Base-by-base conservation (phyloP, 257 asterid genomes). In the Solanum ossicruentum region DNA sequence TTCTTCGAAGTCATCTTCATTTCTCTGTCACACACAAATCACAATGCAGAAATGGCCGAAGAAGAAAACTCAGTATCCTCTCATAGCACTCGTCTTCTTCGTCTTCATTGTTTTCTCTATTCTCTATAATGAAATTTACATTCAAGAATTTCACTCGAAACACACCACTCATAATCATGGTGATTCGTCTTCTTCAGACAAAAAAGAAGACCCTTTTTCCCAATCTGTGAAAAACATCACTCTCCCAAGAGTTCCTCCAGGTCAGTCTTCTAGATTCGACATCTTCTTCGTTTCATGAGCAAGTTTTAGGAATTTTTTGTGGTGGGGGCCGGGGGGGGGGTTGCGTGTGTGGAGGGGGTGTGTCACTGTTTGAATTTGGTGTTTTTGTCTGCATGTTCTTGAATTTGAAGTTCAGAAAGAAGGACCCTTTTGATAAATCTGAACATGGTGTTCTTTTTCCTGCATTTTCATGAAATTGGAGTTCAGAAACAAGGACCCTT, bases 21-120 rank as follows among this genome's bases (percentile, higher is more conserved):
- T 47, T 32, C 54, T 66, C 23, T 12, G 69, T 7, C 66, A 2
- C 36, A 0, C 79, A 66, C 83, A 75, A 67, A 45, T 32, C 36
- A 36, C 41, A 32, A 91, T 91, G 94, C 95, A 91, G 84, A 91
- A 91, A 86, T 93, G 93, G 93, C 94, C 88, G 5, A 93, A 92
- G 93, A 93, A 87, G 87, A 93, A 87, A 83, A 66, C 89, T 0
- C 93, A 91, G 26, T 88, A 92, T 82, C 99, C 98, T 56, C 83
- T 95, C 1, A 28, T 95, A 21, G 92, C 93, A 7, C 85, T 95
- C 17, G 11, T 88, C 47, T 90, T 93, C 63, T 89, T 93, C 13
- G 86, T 87, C 16, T 89, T 92, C 89, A 83, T 96, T 88, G 89
- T 91, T 15, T 80, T 91, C 81, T 87, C 97, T 32, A 85, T 95